Conservation (phyloP, 768 basidiomycete species). For the Saitozyma podzolica region DNA sequence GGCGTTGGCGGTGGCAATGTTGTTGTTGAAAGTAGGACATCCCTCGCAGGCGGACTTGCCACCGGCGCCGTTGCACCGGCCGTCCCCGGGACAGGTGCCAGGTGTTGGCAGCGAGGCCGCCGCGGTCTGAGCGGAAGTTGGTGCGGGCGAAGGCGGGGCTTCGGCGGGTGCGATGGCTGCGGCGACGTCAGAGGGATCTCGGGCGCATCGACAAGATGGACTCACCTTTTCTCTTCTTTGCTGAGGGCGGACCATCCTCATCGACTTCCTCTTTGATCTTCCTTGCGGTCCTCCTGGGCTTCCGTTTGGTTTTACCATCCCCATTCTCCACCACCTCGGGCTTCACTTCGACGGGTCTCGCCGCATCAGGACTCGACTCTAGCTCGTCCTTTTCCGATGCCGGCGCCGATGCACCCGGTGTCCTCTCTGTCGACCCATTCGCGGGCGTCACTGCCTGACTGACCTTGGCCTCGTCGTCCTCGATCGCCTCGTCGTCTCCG, state of each 20-base stretch:
- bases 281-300: conserved; percentile 12
- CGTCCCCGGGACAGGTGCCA: conserved; percentile 94
- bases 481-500: conserved; percentile 20
- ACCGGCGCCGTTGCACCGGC: conserved; percentile 95
- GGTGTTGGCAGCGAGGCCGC: conserved; percentile 29
- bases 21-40: conserved; percentile 96
- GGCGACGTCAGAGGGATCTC: conserved; percentile 1
- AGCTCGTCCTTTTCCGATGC: conserved; percentile 6
- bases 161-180: conserved; percentile 14
- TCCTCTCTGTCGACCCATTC: neutral
- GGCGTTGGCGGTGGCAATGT: conserved; percentile 53
- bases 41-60: conserved; percentile 89
- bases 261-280: conserved; percentile 26
- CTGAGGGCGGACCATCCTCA: conserved; percentile 20
- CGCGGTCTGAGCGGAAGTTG: conserved; percentile 22
- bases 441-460: neutral
- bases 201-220: neutral
- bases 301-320: conserved; percentile 9
- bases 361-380: conserved; percentile 1
- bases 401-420: neutral
- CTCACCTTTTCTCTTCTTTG: conserved; percentile 38
- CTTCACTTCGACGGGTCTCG: conserved; percentile 1
- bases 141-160: conserved; percentile 24
- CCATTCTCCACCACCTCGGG: conserved; percentile 1
- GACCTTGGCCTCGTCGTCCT: conserved; percentile 21